These are phyloP conservation scores for Thermothielavioides terrestris DNA, from an alignment of 495 filamentous ascomycete genomes.

Conservation along the genomic window DNA sequence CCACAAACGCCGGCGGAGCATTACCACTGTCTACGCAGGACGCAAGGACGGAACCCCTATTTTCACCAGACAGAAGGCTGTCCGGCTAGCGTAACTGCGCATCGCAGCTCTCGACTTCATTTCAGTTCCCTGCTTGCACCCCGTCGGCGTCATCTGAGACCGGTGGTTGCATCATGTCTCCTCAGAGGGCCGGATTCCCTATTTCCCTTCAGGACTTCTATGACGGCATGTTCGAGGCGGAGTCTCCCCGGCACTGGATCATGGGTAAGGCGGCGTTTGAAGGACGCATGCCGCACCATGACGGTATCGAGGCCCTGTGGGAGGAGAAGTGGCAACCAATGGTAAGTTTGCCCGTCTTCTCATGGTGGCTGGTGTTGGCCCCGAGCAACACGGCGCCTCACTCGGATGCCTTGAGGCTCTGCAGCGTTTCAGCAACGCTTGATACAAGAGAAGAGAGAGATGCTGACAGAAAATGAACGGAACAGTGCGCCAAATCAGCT, in stretches of 20 bases:
- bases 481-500: conserved; percentile 52
- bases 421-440: no score
- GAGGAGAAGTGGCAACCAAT: conserved; percentile 72
- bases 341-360: conserved; percentile 29
- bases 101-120: not conserved
- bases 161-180: conserved; percentile 18
- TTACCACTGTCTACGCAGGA: conserved; percentile 14
- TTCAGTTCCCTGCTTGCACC: not conserved
- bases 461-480: not conserved
- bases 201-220: not conserved
- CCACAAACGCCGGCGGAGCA: conserved; percentile 21
- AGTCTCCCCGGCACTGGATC: conserved; percentile 19
- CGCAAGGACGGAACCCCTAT: conserved; percentile 22
- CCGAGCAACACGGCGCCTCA: no score
- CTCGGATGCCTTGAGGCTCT: no score
- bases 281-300: conserved; percentile 50
- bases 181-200: no score
- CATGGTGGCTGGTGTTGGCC: not conserved
- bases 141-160: no score
- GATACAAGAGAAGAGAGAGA: conserved; percentile 2
- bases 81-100: conserved; percentile 16
- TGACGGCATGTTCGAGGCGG: not conserved
- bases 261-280: conserved; percentile 37
- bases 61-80: conserved; percentile 26
- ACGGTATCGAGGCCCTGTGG: conserved; percentile 67